Percentiles rank a stretch among this genome's conserved stretches.
These are phyloP conservation scores for Cercospora sp. DNA, from an alignment of 2,329 filamentous ascomycete species.

Conservation along the genomic window DNA sequence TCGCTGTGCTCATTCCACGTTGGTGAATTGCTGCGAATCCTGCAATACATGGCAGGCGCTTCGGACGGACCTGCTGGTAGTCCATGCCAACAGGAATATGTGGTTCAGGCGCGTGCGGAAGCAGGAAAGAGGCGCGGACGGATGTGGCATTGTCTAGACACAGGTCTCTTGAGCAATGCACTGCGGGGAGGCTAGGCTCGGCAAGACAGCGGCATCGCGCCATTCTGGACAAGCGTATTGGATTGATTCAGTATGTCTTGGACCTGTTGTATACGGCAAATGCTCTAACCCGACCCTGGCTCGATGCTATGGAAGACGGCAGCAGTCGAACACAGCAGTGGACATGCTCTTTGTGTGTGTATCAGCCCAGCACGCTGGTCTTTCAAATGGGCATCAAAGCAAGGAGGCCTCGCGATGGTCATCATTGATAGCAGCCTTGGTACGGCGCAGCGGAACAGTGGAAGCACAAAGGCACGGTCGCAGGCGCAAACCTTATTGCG, in stretches of 20 bases:
- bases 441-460: background rate
- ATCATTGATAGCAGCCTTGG: background rate
- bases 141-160: background rate
- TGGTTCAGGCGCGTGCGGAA: background rate
- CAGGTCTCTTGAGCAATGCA: background rate
- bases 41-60: background rate
- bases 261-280: background rate
- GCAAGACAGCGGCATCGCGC: constrained; percentile 12
- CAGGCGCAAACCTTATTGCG: constrained; percentile 3
- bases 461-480: constrained; percentile 11
- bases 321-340: background rate
- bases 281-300: background rate
- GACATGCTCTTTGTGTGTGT: background rate
- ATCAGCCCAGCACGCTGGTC: background rate
- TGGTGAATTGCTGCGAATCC: background rate
- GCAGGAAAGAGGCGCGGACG: background rate
- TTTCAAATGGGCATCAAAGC: background rate
- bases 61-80: background rate
- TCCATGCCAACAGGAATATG: background rate
- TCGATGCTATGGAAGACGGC: background rate
- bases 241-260: background rate
- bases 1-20: background rate
- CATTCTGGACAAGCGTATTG: constrained; percentile 5
- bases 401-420: background rate
- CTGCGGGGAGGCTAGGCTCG: constrained; percentile 1